These are phyloP conservation scores for Lactifluus rugatus DNA, from an alignment of 768 basidiomycete species.

Conservation along the genomic window DNA sequence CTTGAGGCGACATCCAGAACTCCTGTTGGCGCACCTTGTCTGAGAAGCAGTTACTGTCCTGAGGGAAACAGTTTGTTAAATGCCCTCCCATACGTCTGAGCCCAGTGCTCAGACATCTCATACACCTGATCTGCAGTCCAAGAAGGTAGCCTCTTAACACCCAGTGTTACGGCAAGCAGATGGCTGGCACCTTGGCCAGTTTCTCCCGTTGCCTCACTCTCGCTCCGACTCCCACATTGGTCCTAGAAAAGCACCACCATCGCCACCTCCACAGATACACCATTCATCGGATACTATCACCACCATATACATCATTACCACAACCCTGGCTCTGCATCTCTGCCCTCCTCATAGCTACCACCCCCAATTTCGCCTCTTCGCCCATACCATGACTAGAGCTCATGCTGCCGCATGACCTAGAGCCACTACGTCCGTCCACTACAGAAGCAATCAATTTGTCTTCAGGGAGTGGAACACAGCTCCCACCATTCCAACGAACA, in stretches of 20 bases:
- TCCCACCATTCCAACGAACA: slow-evolving; percentile 11
- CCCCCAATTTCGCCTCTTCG: slow-evolving; percentile 20
- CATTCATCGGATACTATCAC: slow-evolving; percentile 22
- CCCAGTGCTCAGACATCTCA: slow-evolving; percentile 37
- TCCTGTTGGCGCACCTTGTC: slow-evolving; percentile 27
- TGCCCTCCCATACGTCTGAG: slow-evolving; percentile 28
- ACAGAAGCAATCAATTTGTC: slow-evolving; percentile 16
- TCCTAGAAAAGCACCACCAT: slow-evolving; percentile 11
- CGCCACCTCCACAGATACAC: slow-evolving; percentile 15
- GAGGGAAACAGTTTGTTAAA: slow-evolving; percentile 27
- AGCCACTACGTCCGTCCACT: slow-evolving; percentile 5
- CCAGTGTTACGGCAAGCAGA: slow-evolving; percentile 39
- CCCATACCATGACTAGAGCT: slow-evolving; percentile 7
- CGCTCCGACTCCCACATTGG: slow-evolving; percentile 16
- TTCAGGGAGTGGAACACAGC: not conserved
- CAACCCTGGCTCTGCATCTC: slow-evolving; percentile 15
- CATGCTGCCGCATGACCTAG: slow-evolving; percentile 7
- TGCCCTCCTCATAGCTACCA: slow-evolving; percentile 8
- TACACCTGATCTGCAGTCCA: slow-evolving; percentile 37
- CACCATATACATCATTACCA: slow-evolving; percentile 29
- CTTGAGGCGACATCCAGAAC: slow-evolving; percentile 66
- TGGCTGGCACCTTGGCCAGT: slow-evolving; percentile 56
- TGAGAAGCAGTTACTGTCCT: slow-evolving; percentile 29
- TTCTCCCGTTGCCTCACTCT: slow-evolving; percentile 25
- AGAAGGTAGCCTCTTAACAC: slow-evolving; percentile 9